A percentile compares a stretch with the other conserved stretches of the same genome.
These are phyloP conservation scores for Cyclospora cayetanensis DNA, from an alignment of 169 alveolate species.

Conservation along the genomic window DNA sequence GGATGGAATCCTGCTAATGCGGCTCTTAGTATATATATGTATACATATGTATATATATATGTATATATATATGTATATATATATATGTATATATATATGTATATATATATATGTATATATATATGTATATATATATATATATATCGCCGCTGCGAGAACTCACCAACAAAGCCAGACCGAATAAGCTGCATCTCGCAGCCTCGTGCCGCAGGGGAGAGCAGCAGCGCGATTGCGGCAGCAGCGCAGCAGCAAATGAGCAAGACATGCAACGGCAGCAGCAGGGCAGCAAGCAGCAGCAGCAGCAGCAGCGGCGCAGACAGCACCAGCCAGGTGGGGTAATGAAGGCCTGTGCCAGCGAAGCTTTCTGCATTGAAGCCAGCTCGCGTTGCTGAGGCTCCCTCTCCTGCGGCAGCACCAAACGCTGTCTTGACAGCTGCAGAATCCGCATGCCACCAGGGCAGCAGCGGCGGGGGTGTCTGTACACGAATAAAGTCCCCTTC, in stretches of 20 bases:
- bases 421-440: slow-evolving; percentile 5
- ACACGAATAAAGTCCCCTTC: neutral
- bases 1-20: no score
- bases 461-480: slow-evolving; percentile 1
- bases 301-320: slow-evolving; percentile 49
- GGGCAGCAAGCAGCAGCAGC: slow-evolving; percentile 33
- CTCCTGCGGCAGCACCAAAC: neutral
- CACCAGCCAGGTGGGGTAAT: slow-evolving; percentile 9
- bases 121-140: no score
- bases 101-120: no score
- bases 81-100: no score
- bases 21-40: no score
- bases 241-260: slow-evolving; percentile 10
- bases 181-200: neutral
- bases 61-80: no score
- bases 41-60: no score
- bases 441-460: slow-evolving; percentile 29
- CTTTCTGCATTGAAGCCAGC: no score
- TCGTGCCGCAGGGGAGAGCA: neutral
- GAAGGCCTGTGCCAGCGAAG: no score
- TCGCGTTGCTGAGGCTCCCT: neutral
- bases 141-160: neutral
- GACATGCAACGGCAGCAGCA: slow-evolving; percentile 1
- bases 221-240: neutral
- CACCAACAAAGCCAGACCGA: neutral